These are phyloP conservation scores for Cyberlindnera subsufficiens DNA, from an alignment of 805 yeast species.

Conservation along the genomic window DNA sequence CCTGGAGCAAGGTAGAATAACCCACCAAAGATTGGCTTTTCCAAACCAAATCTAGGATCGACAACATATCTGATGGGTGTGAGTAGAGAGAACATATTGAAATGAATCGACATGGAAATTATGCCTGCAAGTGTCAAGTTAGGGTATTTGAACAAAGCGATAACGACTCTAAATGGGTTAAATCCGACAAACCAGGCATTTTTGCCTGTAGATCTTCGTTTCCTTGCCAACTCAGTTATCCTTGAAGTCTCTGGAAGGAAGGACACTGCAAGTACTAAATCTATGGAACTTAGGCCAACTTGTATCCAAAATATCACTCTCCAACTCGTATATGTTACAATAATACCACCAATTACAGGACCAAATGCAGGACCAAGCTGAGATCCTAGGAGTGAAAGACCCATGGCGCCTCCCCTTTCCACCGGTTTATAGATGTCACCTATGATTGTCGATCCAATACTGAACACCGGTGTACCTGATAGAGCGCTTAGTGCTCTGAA, in stretches of 20 bases:
- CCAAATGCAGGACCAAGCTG: slow-evolving; percentile 51
- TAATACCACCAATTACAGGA: slow-evolving; percentile 47
- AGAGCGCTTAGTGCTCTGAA: slow-evolving; percentile 46
- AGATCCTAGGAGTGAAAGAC: slow-evolving; percentile 42
- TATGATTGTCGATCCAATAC: slow-evolving; percentile 45
- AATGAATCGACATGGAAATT: slow-evolving; percentile 35
- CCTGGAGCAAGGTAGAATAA: slow-evolving; percentile 55
- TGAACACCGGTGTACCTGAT: slow-evolving; percentile 50
- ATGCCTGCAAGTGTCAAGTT: slow-evolving; percentile 39
- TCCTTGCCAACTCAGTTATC: slow-evolving; percentile 8
- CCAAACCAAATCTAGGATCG: slow-evolving; percentile 47
- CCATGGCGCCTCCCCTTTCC: slow-evolving; percentile 47
- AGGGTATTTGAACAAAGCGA: slow-evolving; percentile 35
- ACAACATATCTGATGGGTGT: slow-evolving; percentile 53
- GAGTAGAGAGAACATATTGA: slow-evolving; percentile 44
- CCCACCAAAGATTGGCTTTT: slow-evolving; percentile 43
- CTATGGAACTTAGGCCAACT: slow-evolving; percentile 36
- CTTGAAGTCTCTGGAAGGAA: slow-evolving; percentile 41
- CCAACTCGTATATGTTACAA: slow-evolving; percentile 47
- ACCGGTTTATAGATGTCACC: slow-evolving; percentile 46
- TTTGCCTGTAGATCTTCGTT: slow-evolving; percentile 24
- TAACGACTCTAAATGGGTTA: slow-evolving; percentile 41
- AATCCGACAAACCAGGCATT: slow-evolving; percentile 36
- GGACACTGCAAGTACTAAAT: slow-evolving; percentile 30
- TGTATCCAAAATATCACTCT: slow-evolving; percentile 47